Evolutionary conservation across 192 early-diverging fungal species (phyloP), one percentile per base, ranked within the genome.

Genomic region (Coemansia biformis): DNA sequence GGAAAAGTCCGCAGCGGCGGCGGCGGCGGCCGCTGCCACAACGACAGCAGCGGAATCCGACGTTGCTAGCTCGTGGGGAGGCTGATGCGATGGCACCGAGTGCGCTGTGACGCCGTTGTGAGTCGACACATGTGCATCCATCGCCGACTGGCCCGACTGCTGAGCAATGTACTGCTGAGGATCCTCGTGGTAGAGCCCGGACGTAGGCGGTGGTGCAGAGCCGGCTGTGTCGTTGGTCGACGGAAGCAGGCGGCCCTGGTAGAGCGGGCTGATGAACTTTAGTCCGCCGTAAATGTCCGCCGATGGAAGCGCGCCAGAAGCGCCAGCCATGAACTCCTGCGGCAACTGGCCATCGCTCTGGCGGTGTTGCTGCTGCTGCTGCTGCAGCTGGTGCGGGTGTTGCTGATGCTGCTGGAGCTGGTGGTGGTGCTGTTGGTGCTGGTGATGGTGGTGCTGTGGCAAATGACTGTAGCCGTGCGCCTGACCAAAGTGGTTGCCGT

Each of bases 261-360:
- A 74, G 30, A 66, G 46, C n/a, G 63, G 62, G 41, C 34, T 74
- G 50, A 74, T 74, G 23, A 74, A 66, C 59, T 74, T 74, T 44
- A 74, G 62, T 22, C 52, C 46, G 26, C 54, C 37, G 35, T 64
- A 74, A 10, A 74, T 38, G 14, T 54, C 57, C 6, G 24, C 6
- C 24, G 24, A 26, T 6, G 24, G 24, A 2, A 26, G 6, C 57
- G 59, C 1, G 59, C 38, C 9, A 62, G 30, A 1, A 6, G 36
- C 6, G 36, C 36, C 54, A 51, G 26, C 53, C 43, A 8, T 62
- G 49, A 28, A 7, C 39, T 23, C 33, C 44, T 65, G 47, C 24
- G 6, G 6, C 24, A 26, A 5, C 51, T 66, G 64, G 7, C 47
- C 34, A 11, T 35, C 16, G 15, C 42, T 36, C n/a, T 54, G 52